Evolutionary conservation across 345 rosid species (phyloP), one percentile per base, ranked within the genome.

Genomic region (Gossypium raimondii): DNA sequence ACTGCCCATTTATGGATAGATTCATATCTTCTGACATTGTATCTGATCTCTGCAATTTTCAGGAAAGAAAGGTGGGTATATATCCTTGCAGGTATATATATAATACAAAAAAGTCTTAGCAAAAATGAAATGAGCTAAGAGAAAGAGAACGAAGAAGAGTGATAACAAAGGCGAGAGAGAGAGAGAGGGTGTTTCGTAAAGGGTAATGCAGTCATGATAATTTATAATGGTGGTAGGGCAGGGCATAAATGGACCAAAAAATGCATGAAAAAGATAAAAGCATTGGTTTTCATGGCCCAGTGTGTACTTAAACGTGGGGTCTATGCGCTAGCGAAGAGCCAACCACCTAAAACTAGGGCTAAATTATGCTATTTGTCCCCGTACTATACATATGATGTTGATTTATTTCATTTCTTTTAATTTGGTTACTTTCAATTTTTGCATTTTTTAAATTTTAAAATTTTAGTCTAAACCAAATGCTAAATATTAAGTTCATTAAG

Each of bases 1-100:
- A 89, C 70, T 91, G 97, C 13, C 99, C 99, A 79, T 95, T 93
- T 63, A 93, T 87, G 55, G 97, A 95, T 2, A 95, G 85, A 79
- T 91, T 89, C 90, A 95, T 85, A 44, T 75, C 82, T 12, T 84
- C 90, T 18, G 55, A 60, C 90, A 85, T 85, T 72, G 59, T 34
- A 34, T 34, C 41, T 63, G 11, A 9, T 4, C 14, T 12, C 67
- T 45, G 14, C 64, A n/a, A 9, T n/a, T 27, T 34, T 34, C 41
- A 34, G 41, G 41, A 34, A 34, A 34, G 41, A 34, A 34, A 34
- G 7, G 7, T 34, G 41, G 41, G 41, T 34, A 34, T 5, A 34
- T 34, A 34, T 34, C 41, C 41, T 34, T 34, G 41, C 41, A 1
- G 41, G 41, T 34, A 34, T 34, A 17, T 63, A 63, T 38, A 38